phyloP scores from a whole-genome alignment of 2,329 filamentous ascomycete genomes.

The Chaetomium sp. region DNA sequence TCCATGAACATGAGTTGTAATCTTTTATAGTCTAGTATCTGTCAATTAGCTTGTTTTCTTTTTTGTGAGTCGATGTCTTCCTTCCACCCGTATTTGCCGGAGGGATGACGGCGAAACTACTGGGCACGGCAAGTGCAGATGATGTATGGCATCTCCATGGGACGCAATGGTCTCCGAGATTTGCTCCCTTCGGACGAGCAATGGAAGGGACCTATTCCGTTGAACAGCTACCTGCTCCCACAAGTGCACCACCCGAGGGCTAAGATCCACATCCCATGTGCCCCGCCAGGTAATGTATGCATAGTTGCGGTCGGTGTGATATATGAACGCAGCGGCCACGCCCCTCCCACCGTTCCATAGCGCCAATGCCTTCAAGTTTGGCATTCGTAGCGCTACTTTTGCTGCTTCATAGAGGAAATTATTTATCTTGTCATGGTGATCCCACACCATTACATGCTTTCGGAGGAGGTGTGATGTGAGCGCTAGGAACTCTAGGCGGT shows the following conservation, averaged over 20 bases:
- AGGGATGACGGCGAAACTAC: neutral
- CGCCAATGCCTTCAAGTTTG: neutral
- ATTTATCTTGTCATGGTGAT: neutral
- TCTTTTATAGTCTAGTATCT: too few species aligned
- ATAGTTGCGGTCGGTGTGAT: neutral
- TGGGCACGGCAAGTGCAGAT: neutral
- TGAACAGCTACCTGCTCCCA: neutral
- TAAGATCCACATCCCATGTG: neutral
- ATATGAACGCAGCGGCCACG: neutral
- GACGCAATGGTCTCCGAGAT: neutral
- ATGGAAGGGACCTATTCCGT: neutral
- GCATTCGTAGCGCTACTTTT: neutral
- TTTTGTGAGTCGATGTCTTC: neutral
- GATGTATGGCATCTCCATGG: constrained; percentile 3
- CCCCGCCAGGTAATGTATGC: neutral
- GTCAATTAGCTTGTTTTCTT: too few species aligned
- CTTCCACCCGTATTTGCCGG: neutral
- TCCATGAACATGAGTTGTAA: too few species aligned
- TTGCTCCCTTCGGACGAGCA: neutral
- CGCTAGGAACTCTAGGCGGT: neutral
- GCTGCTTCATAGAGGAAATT: neutral
- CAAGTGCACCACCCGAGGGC: neutral
- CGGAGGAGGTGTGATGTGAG: neutral
- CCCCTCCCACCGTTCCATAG: neutral
- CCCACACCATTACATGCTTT: too few species aligned